Conservation (phyloP, 495 filamentous ascomycete species). For the Penicillium roqueforti region DNA sequence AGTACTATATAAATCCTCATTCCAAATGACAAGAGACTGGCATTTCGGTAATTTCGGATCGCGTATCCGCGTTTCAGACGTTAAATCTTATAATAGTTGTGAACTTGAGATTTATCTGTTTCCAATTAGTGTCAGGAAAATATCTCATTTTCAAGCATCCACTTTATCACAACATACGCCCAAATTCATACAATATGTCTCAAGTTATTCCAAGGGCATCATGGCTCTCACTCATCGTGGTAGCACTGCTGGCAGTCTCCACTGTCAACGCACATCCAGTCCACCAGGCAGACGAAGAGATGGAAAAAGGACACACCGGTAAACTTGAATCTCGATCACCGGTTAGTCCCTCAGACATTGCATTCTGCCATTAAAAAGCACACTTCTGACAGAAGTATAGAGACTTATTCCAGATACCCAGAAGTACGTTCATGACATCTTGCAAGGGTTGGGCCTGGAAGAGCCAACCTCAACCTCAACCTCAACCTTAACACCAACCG, state of each 20-base stretch:
- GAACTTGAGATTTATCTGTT: not conserved
- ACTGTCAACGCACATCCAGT: conserved; percentile 18
- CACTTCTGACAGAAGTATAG: conserved; percentile 14
- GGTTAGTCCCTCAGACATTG: conserved; percentile 1
- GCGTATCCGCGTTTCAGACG: not conserved
- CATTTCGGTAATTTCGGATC: conserved; percentile 8
- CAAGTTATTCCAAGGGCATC: not conserved
- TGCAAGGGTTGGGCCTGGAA: conserved; percentile 23
- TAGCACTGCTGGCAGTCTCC: conserved; percentile 11
- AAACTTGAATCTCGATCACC: conserved; percentile 19
- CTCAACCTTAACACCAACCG: not conserved
- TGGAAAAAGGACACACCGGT: not conserved
- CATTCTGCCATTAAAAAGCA: not conserved
- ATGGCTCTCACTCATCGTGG: not conserved
- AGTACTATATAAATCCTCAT: conserved; percentile 11
- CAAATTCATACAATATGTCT: conserved; percentile 11
- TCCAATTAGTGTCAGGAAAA: not conserved
- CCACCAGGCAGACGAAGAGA: conserved; percentile 1
- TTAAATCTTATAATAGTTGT: not conserved
- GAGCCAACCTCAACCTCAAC: not conserved
- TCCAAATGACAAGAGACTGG: conserved; percentile 13
- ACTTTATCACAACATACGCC: not conserved
- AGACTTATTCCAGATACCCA: conserved; percentile 32
- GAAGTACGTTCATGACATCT: conserved; percentile 20
- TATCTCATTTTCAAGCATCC: not conserved